A percentile compares a stretch with the other conserved stretches of the same genome.
These are phyloP conservation scores for Podospora pseudocomata DNA, from an alignment of 495 filamentous ascomycete genomes.

Conservation along the genomic window DNA sequence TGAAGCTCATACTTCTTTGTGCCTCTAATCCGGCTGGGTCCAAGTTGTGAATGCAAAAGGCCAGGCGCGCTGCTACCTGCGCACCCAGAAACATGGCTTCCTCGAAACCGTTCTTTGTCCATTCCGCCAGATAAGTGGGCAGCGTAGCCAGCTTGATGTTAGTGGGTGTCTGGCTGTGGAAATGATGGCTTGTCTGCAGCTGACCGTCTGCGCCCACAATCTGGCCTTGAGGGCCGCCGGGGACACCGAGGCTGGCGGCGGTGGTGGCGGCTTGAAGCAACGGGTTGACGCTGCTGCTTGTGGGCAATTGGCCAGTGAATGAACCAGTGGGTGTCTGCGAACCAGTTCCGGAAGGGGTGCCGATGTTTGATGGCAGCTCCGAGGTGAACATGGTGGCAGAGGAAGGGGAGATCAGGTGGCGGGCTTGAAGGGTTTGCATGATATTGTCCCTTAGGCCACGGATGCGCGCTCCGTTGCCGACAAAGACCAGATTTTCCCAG, in stretches of 20 bases:
- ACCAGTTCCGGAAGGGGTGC: conserved; percentile 84
- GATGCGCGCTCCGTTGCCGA: conserved; percentile 82
- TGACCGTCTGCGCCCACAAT: conserved; percentile 18
- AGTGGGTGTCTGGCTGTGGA: conserved; percentile 85
- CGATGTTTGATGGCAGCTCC: conserved; percentile 86
- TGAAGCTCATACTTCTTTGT: conserved; percentile 44
- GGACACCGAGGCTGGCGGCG: conserved; percentile 54
- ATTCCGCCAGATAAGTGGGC: conserved; percentile 89
- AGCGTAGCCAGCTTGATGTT: conserved; percentile 73
- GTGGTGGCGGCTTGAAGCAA: conserved; percentile 90
- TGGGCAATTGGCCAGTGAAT: conserved; percentile 55
- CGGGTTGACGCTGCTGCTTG: conserved; percentile 71
- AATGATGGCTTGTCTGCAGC: conserved; percentile 55
- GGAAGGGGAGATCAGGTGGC: conserved; percentile 85
- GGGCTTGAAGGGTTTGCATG: conserved; percentile 68
- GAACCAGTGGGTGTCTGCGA: conserved; percentile 77
- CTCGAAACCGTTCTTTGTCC: conserved; percentile 79
- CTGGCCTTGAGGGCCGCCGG: conserved; percentile 36
- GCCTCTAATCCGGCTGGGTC: conserved; percentile 39
- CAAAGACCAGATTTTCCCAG: conserved; percentile 85
- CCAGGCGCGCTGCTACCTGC: conserved; percentile 70
- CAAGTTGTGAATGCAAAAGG: conserved; percentile 56
- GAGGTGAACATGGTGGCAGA: conserved; percentile 93
- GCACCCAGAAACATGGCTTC: conserved; percentile 79
- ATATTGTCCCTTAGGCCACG: conserved; percentile 86